phyloP scores from a whole-genome alignment of 129 eudicot species.

The Tanacetum coccineum region DNA sequence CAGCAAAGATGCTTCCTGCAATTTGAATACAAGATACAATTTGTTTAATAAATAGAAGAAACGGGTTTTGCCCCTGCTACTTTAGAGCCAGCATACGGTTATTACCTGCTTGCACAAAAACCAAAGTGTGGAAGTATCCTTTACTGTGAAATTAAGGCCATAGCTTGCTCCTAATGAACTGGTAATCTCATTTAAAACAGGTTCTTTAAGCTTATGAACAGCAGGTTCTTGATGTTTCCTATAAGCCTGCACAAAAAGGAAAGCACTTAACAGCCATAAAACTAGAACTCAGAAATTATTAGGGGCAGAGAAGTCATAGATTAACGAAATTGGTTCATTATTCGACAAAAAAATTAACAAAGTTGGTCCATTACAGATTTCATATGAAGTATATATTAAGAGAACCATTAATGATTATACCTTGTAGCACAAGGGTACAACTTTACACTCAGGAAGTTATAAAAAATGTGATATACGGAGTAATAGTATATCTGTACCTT shows the following conservation, averaged over 20 bases:
- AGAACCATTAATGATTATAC: no score
- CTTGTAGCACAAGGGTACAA: no score
- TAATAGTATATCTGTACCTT: conserved; percentile 43
- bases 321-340: no score
- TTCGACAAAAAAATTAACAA: no score
- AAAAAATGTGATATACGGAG: no score
- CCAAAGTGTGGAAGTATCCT: conserved; percentile 80
- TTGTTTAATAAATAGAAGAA: neutral
- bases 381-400: neutral
- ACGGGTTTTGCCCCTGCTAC: neutral
- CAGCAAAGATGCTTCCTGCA: conserved; percentile 82
- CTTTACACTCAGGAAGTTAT: no score
- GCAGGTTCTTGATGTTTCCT: conserved; percentile 85
- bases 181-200: conserved; percentile 65
- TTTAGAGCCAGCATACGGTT: neutral
- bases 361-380: no score
- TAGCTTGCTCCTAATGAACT: conserved; percentile 45
- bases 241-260: conserved; percentile 43
- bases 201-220: conserved; percentile 77
- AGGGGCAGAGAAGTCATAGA: no score
- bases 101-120: conserved; percentile 90
- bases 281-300: conserved; percentile 13
- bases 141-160: conserved; percentile 64
- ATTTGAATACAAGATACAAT: conserved; percentile 3
- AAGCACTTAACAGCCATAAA: conserved; percentile 6